Evolutionary conservation across 2,329 filamentous ascomycete species (phyloP).

Genomic region (Myriosclerotinia scirpicola): DNA sequence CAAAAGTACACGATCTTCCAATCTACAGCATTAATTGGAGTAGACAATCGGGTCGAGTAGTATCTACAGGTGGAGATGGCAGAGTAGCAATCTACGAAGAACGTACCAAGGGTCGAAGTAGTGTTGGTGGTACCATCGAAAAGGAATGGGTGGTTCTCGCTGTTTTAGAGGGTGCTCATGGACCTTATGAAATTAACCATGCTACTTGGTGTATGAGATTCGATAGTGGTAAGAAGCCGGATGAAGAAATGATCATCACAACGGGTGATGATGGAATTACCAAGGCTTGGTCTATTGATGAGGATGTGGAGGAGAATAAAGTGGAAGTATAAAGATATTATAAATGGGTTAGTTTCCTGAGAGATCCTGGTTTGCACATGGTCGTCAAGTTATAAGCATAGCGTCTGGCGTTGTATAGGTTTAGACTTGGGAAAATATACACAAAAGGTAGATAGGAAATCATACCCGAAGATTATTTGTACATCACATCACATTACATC

Average conservation of each 20-base stretch:
- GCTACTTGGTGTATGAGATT: conserved; percentile 80
- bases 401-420: conserved; percentile 18
- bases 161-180: conserved; percentile 73
- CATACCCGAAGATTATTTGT: not conserved
- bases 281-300: conserved; percentile 70
- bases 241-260: conserved; percentile 83
- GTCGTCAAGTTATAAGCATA: conserved; percentile 15
- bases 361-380: not conserved
- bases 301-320: conserved; percentile 13
- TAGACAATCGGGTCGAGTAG: conserved; percentile 69
- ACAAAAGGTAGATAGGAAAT: not conserved
- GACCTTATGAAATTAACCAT: conserved; percentile 93
- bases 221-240: conserved; percentile 60
- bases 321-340: not conserved
- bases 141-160: conserved; percentile 72
- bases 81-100: conserved; percentile 78
- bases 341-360: not conserved
- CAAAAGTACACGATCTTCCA: conserved; percentile 72
- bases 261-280: conserved; percentile 92
- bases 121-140: conserved; percentile 36
- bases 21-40: conserved; percentile 89
- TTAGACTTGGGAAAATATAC: conserved; percentile 5
- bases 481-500: not conserved
- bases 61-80: conserved; percentile 88
- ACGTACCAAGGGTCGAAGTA: conserved; percentile 36